Percentiles rank a stretch among this genome's conserved stretches.
phyloP scores from a whole-genome alignment of 2,329 filamentous ascomycete species.

The Atkinsonella texensis region DNA sequence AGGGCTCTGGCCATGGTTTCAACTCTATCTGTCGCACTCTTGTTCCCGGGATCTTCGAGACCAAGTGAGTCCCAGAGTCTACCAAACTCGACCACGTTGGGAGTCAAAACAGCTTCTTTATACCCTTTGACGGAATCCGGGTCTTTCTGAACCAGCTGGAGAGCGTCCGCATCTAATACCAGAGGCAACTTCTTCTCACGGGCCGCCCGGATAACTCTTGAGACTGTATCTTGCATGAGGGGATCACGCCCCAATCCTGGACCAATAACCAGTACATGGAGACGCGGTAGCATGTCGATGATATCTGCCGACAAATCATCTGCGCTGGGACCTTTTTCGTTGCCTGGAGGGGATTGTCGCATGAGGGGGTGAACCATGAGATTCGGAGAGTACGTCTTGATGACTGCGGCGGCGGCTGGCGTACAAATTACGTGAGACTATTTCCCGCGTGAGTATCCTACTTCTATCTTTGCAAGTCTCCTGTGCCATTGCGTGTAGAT shows the following conservation, averaged over 20 bases:
- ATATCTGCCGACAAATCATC: conserved; percentile 53
- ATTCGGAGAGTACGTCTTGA: conserved; percentile 96
- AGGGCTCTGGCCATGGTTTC: conserved; percentile 60
- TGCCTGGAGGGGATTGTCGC: conserved; percentile 49
- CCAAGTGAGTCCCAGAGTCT: conserved; percentile 66
- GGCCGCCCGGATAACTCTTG: conserved; percentile 67
- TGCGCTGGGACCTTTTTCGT: conserved; percentile 39
- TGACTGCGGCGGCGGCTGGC: conserved; percentile 70
- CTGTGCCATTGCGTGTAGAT: too few relatives aligned
- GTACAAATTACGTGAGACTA: conserved; percentile 95
- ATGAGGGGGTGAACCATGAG: conserved; percentile 97
- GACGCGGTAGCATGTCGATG: conserved; percentile 66
- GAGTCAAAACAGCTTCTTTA: conserved; percentile 74
- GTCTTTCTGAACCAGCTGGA: conserved; percentile 63
- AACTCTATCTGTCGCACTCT: conserved; percentile 36
- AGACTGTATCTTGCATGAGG: conserved; percentile 80
- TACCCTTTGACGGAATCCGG: conserved; percentile 74
- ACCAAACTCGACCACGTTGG: conserved; percentile 88
- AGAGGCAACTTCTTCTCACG: conserved; percentile 61
- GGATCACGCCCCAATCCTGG: conserved; percentile 83
- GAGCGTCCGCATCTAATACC: conserved; percentile 83
- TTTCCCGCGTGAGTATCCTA: neutral
- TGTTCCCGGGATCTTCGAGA: conserved; percentile 38
- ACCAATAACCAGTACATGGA: conserved; percentile 88
- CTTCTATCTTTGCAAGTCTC: neutral